phyloP scores from a whole-genome alignment of 1,284 basidiomycete genomes.

The Ustilago trichophora region DNA sequence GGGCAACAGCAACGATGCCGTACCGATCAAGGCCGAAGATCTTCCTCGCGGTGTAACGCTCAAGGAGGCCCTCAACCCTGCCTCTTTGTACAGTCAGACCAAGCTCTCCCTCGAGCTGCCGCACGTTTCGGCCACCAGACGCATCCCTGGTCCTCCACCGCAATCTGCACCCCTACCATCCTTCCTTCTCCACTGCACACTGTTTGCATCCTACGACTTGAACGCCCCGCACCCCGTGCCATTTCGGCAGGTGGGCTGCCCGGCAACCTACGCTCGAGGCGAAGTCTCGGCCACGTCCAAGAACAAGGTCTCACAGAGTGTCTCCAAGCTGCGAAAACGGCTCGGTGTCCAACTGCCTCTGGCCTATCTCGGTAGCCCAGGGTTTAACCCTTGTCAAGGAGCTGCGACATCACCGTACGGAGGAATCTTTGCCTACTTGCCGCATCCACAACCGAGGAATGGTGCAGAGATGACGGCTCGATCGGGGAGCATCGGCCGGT shows the following conservation, averaged over 20 bases:
- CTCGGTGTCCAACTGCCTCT: slow-evolving; percentile 41
- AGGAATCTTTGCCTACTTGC: slow-evolving; percentile 9
- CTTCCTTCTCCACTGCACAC: slow-evolving; percentile 38
- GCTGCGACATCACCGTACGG: not conserved
- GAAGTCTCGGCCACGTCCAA: slow-evolving; percentile 9
- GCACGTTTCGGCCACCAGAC: slow-evolving; percentile 2
- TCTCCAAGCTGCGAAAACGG: slow-evolving; percentile 25
- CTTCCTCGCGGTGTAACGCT: slow-evolving; percentile 13
- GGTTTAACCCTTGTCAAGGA: slow-evolving; percentile 4
- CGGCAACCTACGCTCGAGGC: slow-evolving; percentile 24
- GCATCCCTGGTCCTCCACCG: slow-evolving; percentile 9
- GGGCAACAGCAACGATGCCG: no score
- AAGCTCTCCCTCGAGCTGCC: slow-evolving; percentile 27
- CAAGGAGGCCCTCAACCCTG: slow-evolving; percentile 19
- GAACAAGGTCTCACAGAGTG: slow-evolving; percentile 15
- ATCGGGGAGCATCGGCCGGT: slow-evolving; percentile 10
- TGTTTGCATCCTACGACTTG: slow-evolving; percentile 37
- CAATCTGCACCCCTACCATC: slow-evolving; percentile 14
- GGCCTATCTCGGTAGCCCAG: slow-evolving; percentile 19
- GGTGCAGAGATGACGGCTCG: slow-evolving; percentile 26
- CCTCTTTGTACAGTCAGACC: slow-evolving; percentile 13
- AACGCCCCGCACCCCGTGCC: slow-evolving; percentile 14
- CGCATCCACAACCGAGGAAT: slow-evolving; percentile 25
- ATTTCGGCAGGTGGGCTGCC: slow-evolving; percentile 26
- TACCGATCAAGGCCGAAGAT: not conserved